Percentiles rank a stretch among this genome's conserved stretches.
Evolutionary conservation across 306 rosid genomes (phyloP).

Genomic region (Begonia fuchsioides): DNA sequence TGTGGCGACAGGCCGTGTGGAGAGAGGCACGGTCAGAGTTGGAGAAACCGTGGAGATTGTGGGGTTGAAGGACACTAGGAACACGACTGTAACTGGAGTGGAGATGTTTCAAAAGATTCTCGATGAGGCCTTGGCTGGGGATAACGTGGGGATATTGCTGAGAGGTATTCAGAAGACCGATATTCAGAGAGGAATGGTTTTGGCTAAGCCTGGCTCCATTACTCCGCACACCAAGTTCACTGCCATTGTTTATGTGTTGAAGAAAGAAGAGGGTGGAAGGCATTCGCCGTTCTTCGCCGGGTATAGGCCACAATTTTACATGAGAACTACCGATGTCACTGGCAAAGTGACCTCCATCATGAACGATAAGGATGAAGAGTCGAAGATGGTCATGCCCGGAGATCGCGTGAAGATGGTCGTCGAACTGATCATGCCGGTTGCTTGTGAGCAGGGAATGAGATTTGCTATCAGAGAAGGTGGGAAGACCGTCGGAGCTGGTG

Average conservation of each 20-base stretch:
- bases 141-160: slow-evolving; percentile 69
- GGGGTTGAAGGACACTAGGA: slow-evolving; percentile 54
- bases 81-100: slow-evolving; percentile 42
- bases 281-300: slow-evolving; percentile 31
- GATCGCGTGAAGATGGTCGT: slow-evolving; percentile 13
- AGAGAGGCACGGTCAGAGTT: slow-evolving; percentile 19
- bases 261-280: slow-evolving; percentile 80
- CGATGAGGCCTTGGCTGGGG: slow-evolving; percentile 70
- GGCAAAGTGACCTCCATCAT: slow-evolving; percentile 47
- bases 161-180: slow-evolving; percentile 66
- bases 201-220: slow-evolving; percentile 38
- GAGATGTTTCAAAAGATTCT: slow-evolving; percentile 28
- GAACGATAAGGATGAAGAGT: slow-evolving; percentile 80
- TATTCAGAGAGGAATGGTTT: slow-evolving; percentile 81
- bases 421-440: slow-evolving; percentile 64
- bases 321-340: slow-evolving; percentile 69
- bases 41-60: slow-evolving; percentile 54
- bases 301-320: no score
- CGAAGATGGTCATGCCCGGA: slow-evolving; percentile 12
- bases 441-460: slow-evolving; percentile 80
- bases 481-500: slow-evolving; percentile 82
- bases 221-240: no score
- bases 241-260: slow-evolving; percentile 56
- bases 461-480: slow-evolving; percentile 83
- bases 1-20: slow-evolving; percentile 53